phyloP scores from a whole-genome alignment of 768 basidiomycete species.

The Hygrophorus pudorinus region DNA sequence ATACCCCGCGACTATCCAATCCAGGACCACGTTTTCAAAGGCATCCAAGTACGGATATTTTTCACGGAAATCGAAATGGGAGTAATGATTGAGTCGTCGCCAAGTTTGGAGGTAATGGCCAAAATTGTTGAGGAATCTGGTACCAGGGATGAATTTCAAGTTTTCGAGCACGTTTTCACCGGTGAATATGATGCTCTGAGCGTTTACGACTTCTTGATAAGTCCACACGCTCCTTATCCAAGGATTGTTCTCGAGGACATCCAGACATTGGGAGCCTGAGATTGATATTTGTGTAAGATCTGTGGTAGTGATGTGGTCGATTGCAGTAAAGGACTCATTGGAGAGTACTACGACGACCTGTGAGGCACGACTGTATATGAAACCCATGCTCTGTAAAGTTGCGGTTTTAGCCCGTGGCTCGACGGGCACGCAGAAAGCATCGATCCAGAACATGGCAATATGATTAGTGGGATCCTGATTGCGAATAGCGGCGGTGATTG shows the following conservation, averaged over 20 bases:
- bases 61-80: not conserved
- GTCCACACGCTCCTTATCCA: conserved; percentile 4
- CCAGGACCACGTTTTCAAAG: not conserved
- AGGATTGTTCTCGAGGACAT: not conserved
- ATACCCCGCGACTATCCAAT: not conserved
- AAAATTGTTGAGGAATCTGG: conserved; percentile 1
- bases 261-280: not conserved
- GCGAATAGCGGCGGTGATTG: not conserved
- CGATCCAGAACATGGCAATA: not conserved
- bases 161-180: not conserved
- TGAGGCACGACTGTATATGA: not conserved
- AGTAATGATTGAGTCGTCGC: not conserved
- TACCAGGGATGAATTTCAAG: not conserved
- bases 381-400: conserved; percentile 4
- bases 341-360: not conserved
- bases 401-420: not conserved
- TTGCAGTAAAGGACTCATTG: not conserved
- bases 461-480: not conserved
- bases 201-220: conserved; percentile 3
- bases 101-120: not conserved
- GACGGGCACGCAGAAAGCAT: not conserved
- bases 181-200: not conserved
- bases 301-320: not conserved
- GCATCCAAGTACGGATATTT: not conserved
- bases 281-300: not conserved